Conservation (phyloP, 139 green algal genomes). For the Tetraselmis striata region DNA sequence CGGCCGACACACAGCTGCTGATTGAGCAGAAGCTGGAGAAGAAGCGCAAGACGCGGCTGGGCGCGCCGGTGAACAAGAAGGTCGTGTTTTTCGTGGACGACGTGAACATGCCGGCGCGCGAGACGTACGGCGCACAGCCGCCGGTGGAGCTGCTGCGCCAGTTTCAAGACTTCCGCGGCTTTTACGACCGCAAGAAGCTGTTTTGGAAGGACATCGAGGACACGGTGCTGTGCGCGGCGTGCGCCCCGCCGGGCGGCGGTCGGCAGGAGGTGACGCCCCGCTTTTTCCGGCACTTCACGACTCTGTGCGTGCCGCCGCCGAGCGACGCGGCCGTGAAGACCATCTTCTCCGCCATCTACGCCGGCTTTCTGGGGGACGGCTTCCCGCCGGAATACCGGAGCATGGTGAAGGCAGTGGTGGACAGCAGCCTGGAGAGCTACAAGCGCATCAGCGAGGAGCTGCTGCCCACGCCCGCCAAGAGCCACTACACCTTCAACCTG, state of each 20-base stretch:
- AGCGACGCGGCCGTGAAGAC: conserved; percentile 52
- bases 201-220: conserved; percentile 80
- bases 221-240: conserved; percentile 55
- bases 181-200: conserved; percentile 78
- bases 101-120: conserved; percentile 79
- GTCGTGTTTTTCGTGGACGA: conserved; percentile 87
- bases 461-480: conserved; percentile 71
- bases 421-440: conserved; percentile 53
- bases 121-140: conserved; percentile 76
- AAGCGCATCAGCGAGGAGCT: conserved; percentile 53
- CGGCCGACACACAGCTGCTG: conserved; percentile 59
- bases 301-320: conserved; percentile 64
- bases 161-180: conserved; percentile 70
- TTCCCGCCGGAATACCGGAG: conserved; percentile 46
- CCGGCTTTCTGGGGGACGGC: conserved; percentile 56
- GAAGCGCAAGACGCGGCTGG: conserved; percentile 66
- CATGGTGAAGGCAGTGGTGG: conserved; percentile 37
- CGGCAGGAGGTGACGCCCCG: conserved; percentile 61
- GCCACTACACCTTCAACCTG: conserved; percentile 81
- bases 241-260: conserved; percentile 69
- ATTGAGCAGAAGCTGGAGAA: conserved; percentile 80
- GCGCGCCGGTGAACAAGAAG: conserved; percentile 60
- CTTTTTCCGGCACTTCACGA: conserved; percentile 80
- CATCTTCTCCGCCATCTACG: conserved; percentile 70
- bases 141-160: conserved; percentile 79